Evolutionary conservation across 2,329 filamentous ascomycete genomes (phyloP).

Genomic region (Trichoderma asperellum): DNA sequence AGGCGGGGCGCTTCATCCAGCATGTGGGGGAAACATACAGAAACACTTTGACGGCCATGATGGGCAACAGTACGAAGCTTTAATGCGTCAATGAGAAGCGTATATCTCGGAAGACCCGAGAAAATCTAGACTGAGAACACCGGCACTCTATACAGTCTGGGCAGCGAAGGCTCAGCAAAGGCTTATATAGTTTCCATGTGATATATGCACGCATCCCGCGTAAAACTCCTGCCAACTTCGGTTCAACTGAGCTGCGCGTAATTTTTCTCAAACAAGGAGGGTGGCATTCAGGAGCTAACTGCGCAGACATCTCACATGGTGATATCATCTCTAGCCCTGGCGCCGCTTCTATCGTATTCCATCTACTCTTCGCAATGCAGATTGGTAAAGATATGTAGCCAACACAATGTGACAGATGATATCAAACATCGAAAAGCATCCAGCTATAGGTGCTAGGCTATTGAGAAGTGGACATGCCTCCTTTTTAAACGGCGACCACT

Average conservation of each 20-base stretch:
- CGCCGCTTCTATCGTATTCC: background rate
- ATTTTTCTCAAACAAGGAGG: background rate
- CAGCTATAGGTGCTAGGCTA: background rate
- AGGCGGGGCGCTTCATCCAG: background rate
- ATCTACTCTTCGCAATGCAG: background rate
- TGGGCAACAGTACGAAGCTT: background rate
- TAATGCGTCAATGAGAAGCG: background rate
- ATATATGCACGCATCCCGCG: background rate
- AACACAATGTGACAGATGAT: background rate
- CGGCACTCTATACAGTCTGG: background rate
- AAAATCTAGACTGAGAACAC: background rate
- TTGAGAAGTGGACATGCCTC: background rate
- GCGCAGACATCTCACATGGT: background rate
- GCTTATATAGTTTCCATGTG: constrained; percentile 3
- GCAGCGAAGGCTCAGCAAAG: background rate
- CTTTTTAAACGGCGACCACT: background rate
- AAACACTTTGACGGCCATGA: constrained; percentile 49
- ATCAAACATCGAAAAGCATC: background rate
- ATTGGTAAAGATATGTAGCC: background rate
- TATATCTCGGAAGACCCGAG: background rate
- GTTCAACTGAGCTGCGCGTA: background rate
- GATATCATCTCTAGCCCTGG: background rate
- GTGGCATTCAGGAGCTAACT: background rate
- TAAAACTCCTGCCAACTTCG: background rate
- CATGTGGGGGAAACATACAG: constrained; percentile 38